Evolutionary conservation across 2,329 filamentous ascomycete genomes (phyloP).

Genomic region (Corynespora cassiicola): DNA sequence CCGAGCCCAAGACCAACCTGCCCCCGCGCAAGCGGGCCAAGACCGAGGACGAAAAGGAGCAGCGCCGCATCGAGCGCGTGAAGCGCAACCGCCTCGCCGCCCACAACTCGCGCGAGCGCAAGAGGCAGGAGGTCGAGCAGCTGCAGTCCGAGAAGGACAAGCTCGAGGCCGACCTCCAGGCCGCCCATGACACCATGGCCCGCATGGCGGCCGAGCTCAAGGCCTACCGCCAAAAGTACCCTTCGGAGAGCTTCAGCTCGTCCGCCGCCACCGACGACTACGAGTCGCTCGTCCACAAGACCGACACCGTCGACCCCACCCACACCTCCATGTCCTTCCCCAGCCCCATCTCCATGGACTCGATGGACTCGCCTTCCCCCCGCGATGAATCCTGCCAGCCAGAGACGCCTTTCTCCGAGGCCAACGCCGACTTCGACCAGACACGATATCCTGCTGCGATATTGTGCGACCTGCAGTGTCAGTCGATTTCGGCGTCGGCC

Average conservation of each 20-base stretch:
- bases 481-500: conserved; percentile 65
- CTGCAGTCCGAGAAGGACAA: conserved; percentile 70
- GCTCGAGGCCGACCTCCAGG: conserved; percentile 70
- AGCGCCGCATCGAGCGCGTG: conserved; percentile 94
- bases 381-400: conserved; percentile 45
- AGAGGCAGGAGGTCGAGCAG: conserved; percentile 87
- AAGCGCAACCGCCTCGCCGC: conserved; percentile 95
- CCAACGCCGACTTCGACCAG: conserved; percentile 75
- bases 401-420: conserved; percentile 50
- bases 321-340: conserved; percentile 39
- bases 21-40: conserved; percentile 92
- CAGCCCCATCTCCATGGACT: conserved; percentile 45
- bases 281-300: conserved; percentile 14
- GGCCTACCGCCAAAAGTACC: conserved; percentile 40
- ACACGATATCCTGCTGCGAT: conserved; percentile 99
- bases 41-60: conserved; percentile 64
- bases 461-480: conserved; percentile 99
- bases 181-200: conserved; percentile 57
- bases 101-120: conserved; percentile 94
- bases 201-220: conserved; percentile 58
- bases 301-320: conserved; percentile 44
- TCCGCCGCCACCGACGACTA: conserved; percentile 28
- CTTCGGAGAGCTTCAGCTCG: conserved; percentile 34
- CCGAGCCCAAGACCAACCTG: conserved; percentile 94
- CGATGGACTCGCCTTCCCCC: conserved; percentile 47